phyloP scores from a whole-genome alignment of 352 stramenopile genomes.

The Phytophthora parvispora region DNA sequence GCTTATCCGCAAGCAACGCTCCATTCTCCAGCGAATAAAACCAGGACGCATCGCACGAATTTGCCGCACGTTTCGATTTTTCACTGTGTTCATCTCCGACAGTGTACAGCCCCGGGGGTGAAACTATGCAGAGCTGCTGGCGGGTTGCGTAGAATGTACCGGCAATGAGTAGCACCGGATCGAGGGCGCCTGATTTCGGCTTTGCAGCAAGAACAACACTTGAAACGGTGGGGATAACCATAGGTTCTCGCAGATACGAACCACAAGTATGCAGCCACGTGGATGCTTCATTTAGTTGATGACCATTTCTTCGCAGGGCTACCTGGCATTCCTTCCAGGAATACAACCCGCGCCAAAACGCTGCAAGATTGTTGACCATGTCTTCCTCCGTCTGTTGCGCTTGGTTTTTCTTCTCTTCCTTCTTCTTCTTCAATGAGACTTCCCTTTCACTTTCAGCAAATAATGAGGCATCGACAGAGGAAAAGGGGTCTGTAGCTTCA shows the following conservation, averaged over 20 bases:
- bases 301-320: conserved; percentile 55
- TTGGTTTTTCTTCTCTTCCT: conserved; percentile 19
- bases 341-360: conserved; percentile 77
- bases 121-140: conserved; percentile 69
- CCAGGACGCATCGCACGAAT: conserved; percentile 69
- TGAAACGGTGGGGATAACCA: conserved; percentile 53
- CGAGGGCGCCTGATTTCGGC: conserved; percentile 46
- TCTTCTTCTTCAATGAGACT: conserved; percentile 27
- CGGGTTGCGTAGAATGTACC: conserved; percentile 77
- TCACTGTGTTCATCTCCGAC: conserved; percentile 49
- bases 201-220: conserved; percentile 43
- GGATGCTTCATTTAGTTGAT: conserved; percentile 51
- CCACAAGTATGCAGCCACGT: conserved; percentile 59
- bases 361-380: conserved; percentile 50
- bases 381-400: conserved; percentile 33
- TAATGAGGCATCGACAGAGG: conserved; percentile 42
- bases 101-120: conserved; percentile 68
- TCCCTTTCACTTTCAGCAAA: conserved; percentile 38
- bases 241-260: conserved; percentile 48
- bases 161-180: conserved; percentile 80
- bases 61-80: conserved; percentile 50
- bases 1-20: conserved; percentile 35
- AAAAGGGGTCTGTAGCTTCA: conserved; percentile 40
- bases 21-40: conserved; percentile 74
- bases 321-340: conserved; percentile 67